Evolutionary conservation across 176 grass and related monocot species (phyloP).

Genomic region (Puya raimondii): DNA sequence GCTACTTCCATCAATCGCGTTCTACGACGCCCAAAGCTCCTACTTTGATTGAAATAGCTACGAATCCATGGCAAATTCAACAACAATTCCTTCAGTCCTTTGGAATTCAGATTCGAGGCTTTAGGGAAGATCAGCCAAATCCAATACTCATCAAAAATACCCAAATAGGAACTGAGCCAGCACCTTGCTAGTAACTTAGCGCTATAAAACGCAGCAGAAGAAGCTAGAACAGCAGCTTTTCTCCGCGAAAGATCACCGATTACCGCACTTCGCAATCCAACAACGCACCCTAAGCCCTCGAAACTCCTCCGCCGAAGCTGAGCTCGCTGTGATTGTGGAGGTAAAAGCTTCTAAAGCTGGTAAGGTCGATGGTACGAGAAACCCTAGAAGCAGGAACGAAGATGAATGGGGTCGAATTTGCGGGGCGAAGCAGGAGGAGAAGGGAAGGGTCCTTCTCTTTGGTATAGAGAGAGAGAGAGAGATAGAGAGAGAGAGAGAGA

Average conservation of each 20-base stretch:
- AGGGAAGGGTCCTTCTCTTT: background rate
- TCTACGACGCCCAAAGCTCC: background rate
- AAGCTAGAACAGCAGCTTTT: too few species aligned
- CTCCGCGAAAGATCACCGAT: background rate
- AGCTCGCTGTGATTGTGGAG: background rate
- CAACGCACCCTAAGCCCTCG: background rate
- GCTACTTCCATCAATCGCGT: background rate
- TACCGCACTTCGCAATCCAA: background rate
- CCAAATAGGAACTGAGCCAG: too few species aligned
- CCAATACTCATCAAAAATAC: background rate
- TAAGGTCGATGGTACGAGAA: background rate
- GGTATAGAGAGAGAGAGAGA: background rate
- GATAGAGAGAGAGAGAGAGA: background rate
- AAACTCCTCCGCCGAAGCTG: background rate
- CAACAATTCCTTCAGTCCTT: too few species aligned
- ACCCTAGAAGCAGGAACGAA: background rate
- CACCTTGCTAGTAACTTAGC: too few species aligned
- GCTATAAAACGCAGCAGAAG: too few species aligned
- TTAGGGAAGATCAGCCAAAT: background rate
- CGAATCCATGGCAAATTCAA: background rate
- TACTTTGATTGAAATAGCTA: background rate
- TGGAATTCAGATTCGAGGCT: too few species aligned
- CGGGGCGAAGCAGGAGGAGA: background rate
- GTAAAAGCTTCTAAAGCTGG: background rate
- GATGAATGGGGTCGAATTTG: background rate